Percentiles rank a stretch among this genome's conserved stretches.
These are phyloP conservation scores for Chrysoporthe cubensis DNA, from an alignment of 2,329 filamentous ascomycete species.

Conservation along the genomic window DNA sequence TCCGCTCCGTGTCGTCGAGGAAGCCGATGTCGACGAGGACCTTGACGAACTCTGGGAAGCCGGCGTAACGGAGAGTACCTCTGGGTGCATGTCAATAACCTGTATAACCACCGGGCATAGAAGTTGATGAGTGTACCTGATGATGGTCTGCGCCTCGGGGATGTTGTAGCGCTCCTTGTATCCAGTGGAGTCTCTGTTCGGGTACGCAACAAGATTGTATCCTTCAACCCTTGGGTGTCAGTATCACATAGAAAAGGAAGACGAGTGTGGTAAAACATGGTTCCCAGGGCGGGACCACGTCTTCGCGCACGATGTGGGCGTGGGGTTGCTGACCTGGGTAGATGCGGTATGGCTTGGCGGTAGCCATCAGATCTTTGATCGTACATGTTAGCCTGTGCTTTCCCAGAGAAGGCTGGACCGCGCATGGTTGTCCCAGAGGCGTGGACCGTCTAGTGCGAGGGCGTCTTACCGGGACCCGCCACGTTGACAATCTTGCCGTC, in stretches of 20 bases:
- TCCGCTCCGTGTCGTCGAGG: conserved; percentile 72
- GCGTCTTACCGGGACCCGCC: conserved; percentile 40
- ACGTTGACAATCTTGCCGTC: conserved; percentile 76
- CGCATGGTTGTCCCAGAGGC: background rate
- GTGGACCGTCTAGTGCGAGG: background rate
- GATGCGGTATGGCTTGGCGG: conserved; percentile 87
- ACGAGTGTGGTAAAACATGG: too few species aligned
- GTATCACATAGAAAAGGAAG: background rate
- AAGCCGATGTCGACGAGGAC: conserved; percentile 89
- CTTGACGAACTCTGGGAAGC: conserved; percentile 88
- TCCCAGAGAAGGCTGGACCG: background rate
- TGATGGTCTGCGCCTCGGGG: conserved; percentile 63
- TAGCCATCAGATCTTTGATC: conserved; percentile 74
- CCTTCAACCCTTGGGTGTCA: conserved; percentile 37
- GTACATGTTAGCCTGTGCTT: background rate
- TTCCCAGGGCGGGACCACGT: too few species aligned
- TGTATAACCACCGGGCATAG: background rate
- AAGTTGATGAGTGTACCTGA: background rate
- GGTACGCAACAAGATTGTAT: conserved; percentile 88
- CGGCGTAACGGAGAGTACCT: conserved; percentile 79
- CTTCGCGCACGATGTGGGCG: background rate
- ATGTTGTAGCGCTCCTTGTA: conserved; percentile 90
- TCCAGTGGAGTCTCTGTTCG: conserved; percentile 83
- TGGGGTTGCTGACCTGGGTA: conserved; percentile 62
- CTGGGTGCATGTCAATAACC: conserved; percentile 81